Evolutionary conservation across 352 stramenopile genomes (phyloP).

Genomic region (Globisporangium splendens): DNA sequence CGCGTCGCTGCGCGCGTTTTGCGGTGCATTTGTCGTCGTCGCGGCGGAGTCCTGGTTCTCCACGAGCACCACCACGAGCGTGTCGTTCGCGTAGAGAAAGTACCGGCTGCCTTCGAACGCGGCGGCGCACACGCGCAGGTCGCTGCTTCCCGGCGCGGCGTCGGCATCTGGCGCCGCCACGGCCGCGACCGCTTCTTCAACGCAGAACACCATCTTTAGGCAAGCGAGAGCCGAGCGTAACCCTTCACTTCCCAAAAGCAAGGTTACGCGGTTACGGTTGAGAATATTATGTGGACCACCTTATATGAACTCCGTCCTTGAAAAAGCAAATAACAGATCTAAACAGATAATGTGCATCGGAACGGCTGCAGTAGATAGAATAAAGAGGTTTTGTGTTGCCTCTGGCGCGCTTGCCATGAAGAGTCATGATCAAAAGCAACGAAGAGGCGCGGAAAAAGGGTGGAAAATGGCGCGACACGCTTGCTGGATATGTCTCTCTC

Average conservation of each 20-base stretch:
- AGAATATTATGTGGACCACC: too few relatives aligned
- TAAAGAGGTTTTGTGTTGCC: too few relatives aligned
- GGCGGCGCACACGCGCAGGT: slow-evolving; percentile 32
- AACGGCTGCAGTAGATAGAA: too few relatives aligned
- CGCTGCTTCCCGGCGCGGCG: not conserved
- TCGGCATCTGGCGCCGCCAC: slow-evolving; percentile 35
- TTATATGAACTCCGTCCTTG: too few relatives aligned
- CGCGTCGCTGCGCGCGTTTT: slow-evolving; percentile 17
- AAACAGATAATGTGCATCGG: too few relatives aligned
- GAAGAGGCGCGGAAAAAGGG: slow-evolving; percentile 6
- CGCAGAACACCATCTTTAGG: slow-evolving; percentile 12
- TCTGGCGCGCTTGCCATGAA: not conserved
- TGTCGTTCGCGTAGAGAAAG: slow-evolving; percentile 50
- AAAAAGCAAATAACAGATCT: too few relatives aligned
- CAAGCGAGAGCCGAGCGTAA: not conserved
- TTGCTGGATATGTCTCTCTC: too few relatives aligned
- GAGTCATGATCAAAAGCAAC: not conserved
- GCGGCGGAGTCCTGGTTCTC: slow-evolving; percentile 26
- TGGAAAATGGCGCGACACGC: too few relatives aligned
- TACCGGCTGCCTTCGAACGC: slow-evolving; percentile 55
- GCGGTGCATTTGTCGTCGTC: not conserved
- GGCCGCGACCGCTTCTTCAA: slow-evolving; percentile 28
- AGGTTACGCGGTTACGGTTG: not conserved
- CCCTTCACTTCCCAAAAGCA: not conserved
- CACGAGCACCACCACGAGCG: slow-evolving; percentile 58